Evolutionary conservation across 495 filamentous ascomycete genomes (phyloP), one percentile per base, ranked within the genome.

Genomic region (Aspergillus baeticus): DNA sequence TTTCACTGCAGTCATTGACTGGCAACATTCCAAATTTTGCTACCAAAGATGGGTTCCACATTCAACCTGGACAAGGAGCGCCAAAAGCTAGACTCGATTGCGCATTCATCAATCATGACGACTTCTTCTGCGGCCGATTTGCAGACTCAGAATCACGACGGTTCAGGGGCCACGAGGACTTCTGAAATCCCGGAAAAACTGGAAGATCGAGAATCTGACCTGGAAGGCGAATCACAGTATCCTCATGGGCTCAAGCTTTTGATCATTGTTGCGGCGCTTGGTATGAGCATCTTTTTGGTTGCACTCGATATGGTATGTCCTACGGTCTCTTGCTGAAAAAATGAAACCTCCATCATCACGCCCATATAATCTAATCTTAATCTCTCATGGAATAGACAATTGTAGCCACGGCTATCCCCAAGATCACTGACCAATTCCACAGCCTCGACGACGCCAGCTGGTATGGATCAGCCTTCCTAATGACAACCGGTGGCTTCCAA

Each of bases 391-490:
- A 17, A 10, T 17, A 50, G 47, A 50, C 47, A 10, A 50, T 50
- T 17, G 0, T 50, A 3, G 47, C 36, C 14, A 61, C 57, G 1
- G 59, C 63, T 22, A 59, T 61, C 33, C 57, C 64, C 13, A 52
- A 58, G 17, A 71, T 57, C 29, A 77, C 69, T 61, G 42, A 60
- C 26, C 37, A 65, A 52, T 50, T 66, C 47, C 4, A 65, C 58
- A 34, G 47, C 38, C 35, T 59, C 3, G 36, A 58, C 6, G 74
- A 83, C 58, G 73, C 83, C 7, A 73, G 74, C 17, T 83, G 81
- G 76, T 84, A 84, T 57, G 73, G 74, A 0, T 65, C 69, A n/a
- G 74, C 72, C 1, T 83, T 80, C 60, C 50, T 82, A 52, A 46
- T 83, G 35, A 74, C 76, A 6, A 60, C 62, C 22, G 68, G 70